Evolutionary conservation across 345 rosid species (phyloP), one percentile per base, ranked within the genome.

Genomic region (Acer campestre): DNA sequence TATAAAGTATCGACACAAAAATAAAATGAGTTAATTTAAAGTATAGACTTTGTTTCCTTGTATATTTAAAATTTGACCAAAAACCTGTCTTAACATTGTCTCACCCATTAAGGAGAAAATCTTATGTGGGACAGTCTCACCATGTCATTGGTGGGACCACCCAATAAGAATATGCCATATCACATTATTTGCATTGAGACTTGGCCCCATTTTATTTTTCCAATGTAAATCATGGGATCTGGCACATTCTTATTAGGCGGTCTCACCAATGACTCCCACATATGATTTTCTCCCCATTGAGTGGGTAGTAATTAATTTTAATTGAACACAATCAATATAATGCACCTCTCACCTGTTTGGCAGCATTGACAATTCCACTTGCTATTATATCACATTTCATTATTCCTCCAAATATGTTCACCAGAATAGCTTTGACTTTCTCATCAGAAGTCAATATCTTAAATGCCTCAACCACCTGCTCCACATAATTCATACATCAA

Each of bases 311-410:
- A 59, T 68, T 22, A 40, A 25, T 68, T 53, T 18, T 6, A 49
- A 75, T 44, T 46, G 6, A 53, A 74, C 46, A 9, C 27, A 23
- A 17, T 27, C 42, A 63, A 63, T 67, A 53, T 18, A 16, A 68
- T 56, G 75, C 22, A 31, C 64, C 66, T 58, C 90, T 86, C 81
- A 96, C 99, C 82, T 78, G 94, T 88, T 94, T 94, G 65, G 98
- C 99, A 75, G 99, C 99, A 86, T 97, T 97, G 79, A 94, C 97
- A 22, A 97, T 97, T 75, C 99, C 99, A 78, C 97, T 94, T 1
- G 99, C 99, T 67, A 97, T 97, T 84, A 97, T 95, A 83, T 97
- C 99, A 79, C 99, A 97, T 79, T 90, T 93, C 99, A 97, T 97
- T 70, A 97, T 97, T 71, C 99, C 99, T 55, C 99, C 99, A 68